phyloP scores from a whole-genome alignment of 306 rosid genomes.

The Quercus cerris region DNA sequence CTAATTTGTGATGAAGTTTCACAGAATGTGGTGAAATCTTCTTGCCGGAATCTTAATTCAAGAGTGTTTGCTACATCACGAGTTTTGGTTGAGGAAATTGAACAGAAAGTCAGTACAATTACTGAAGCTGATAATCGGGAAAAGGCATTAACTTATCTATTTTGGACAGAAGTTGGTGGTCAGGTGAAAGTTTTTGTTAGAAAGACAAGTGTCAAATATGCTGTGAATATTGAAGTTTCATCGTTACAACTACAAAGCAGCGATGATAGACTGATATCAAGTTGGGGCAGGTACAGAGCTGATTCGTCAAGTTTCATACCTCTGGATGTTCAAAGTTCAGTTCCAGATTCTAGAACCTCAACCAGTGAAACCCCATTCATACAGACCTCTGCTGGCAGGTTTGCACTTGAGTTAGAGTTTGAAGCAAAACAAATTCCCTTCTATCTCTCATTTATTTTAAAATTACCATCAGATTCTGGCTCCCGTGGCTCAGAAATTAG shows the following conservation, averaged over 20 bases:
- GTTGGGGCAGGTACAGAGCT: slow-evolving; percentile 71
- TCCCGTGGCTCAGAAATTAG: slow-evolving; percentile 43
- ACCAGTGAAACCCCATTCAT: slow-evolving; percentile 36
- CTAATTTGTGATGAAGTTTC: slow-evolving; percentile 17
- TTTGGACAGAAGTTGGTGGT: slow-evolving; percentile 72
- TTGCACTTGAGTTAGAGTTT: slow-evolving; percentile 56
- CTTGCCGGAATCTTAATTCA: slow-evolving; percentile 20
- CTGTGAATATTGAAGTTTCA: slow-evolving; percentile 57
- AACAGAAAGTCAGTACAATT: slow-evolving; percentile 20
- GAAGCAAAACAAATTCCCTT: slow-evolving; percentile 61
- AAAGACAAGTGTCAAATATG: slow-evolving; percentile 42
- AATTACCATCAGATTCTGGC: slow-evolving; percentile 22
- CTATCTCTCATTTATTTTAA: slow-evolving; percentile 72
- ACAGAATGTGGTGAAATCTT: slow-evolving; percentile 5
- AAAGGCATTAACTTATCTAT: slow-evolving; percentile 51
- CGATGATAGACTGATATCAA: slow-evolving; percentile 35
- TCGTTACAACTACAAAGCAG: slow-evolving; percentile 27
- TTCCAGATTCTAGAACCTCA: slow-evolving; percentile 21
- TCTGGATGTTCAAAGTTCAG: slow-evolving; percentile 21
- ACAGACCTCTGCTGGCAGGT: slow-evolving; percentile 35
- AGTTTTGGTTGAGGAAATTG: slow-evolving; percentile 39
- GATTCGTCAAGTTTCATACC: slow-evolving; percentile 46
- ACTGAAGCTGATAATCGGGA: slow-evolving; percentile 31
- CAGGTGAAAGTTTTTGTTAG: slow-evolving; percentile 62
- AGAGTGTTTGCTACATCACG: slow-evolving; percentile 42